Evolutionary conservation across 192 early-diverging fungal genomes (phyloP), one percentile per base, ranked within the genome.

Genomic region (Entomortierella chlamydospora): DNA sequence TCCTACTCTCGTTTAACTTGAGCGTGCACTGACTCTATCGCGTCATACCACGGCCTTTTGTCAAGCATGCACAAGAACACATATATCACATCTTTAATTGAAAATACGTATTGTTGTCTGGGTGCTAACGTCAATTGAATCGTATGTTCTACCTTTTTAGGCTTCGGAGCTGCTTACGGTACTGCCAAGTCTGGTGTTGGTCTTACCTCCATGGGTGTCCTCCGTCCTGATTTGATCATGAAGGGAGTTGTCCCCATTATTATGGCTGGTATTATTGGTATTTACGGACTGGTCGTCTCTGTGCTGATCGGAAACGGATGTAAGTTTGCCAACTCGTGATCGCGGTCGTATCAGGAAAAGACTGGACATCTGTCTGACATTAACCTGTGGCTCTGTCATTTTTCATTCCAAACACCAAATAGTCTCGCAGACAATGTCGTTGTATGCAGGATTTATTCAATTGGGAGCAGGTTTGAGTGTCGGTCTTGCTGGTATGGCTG

Each of bases 211-310:
- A 93, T 96, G 88, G 95, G 95, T 66, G 88, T 91, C 25, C 85
- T 95, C 60, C 92, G 93, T 42, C 95, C 95, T 61, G 95, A 97
- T 73, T 82, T 97, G 56, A 92, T 94, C 56, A 92, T 95, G 83
- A 95, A 93, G 81, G 87, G 91, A 49, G 89, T 96, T 64, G 92
- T 99, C 58, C 96, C 96, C 18, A 95, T 98, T 57, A 93, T 99
- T 72, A 98, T 98, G 96, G 95, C 92, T 73, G 98, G 98, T 95
- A 99, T 99, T 84, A 95, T 99, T 73, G 97, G 92, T 82, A 95
- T 99, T 80, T 99, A 99, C 86, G 98, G 98, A 43, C 88, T 99
- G 15, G 97, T 98, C 15, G 96, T 99, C 9, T 89, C 98, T 8
- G 98, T 99, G 7, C 88, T 99, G 42, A 92, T 95, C 57, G 87